Evolutionary conservation across 139 green algal species (phyloP).

Genomic region (Trebouxia sp.): DNA sequence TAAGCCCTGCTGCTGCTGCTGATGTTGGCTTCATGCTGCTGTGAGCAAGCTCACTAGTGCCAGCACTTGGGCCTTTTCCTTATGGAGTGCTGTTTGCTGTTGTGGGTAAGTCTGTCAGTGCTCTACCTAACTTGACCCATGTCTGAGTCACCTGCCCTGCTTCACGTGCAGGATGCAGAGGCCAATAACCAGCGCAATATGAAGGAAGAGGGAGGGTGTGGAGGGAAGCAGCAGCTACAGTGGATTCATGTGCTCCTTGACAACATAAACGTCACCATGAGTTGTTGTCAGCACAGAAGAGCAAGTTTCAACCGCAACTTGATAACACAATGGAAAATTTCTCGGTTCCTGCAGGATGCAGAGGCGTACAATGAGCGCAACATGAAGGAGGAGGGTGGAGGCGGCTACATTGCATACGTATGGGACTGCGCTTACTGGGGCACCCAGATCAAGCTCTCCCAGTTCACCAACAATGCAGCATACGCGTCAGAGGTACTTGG

Average conservation of each 20-base stretch:
- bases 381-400: conserved; percentile 34
- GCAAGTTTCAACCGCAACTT: too few species aligned
- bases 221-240: too few species aligned
- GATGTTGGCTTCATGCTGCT: not conserved
- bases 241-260: too few species aligned
- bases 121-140: too few species aligned
- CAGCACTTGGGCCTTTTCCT: too few species aligned
- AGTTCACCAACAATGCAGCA: conserved; percentile 1
- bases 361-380: conserved; percentile 27
- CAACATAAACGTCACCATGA: too few species aligned
- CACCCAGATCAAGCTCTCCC: conserved; percentile 31
- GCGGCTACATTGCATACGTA: conserved; percentile 34
- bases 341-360: conserved; percentile 33
- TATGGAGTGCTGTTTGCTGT: too few species aligned
- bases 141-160: too few species aligned
- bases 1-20: not conserved
- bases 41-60: too few species aligned
- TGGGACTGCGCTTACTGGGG: conserved; percentile 39
- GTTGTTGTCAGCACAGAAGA: too few species aligned
- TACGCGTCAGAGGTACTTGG: conserved; percentile 18
- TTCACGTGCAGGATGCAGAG: conserved; percentile 20
- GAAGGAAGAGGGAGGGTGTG: conserved; percentile 29
- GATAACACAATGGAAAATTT: too few species aligned
- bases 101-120: too few species aligned
- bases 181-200: conserved; percentile 17